Evolutionary conservation across 139 green algal genomes (phyloP), one percentile per base, ranked within the genome.

Genomic region (Ettlia oleoabundans): DNA sequence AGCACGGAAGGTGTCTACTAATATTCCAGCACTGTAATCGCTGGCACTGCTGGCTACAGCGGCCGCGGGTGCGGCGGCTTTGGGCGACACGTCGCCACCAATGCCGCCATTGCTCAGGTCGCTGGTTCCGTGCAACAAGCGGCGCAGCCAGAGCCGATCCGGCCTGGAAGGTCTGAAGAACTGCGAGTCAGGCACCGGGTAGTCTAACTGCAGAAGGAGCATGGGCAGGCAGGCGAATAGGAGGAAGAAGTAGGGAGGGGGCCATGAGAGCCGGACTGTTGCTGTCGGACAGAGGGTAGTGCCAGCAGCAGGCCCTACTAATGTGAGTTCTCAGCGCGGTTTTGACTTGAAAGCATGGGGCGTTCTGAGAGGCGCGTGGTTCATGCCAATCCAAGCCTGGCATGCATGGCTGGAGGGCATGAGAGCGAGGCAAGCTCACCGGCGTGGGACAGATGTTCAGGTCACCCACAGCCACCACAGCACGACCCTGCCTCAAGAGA

Each of bases 381-480:
- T n/a, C n/a, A n/a, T n/a, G n/a, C n/a, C n/a, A n/a, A n/a, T n/a
- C n/a, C n/a, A n/a, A n/a, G 47, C 47, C 47, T 58, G 47, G 13
- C 15, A 24, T 58, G 47, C 13, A 10, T 58, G 47, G 13, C 10
- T 58, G 47, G 10, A 15, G 4, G 22, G 19, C 15, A 37, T 28
- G 28, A 6, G 24, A 41, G 68, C 24, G 18, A 61, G 26, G 26
- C 5, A 40, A 15, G 40, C 74, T 71, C 58, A 81, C 75, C 10
- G 80, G 75, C 0, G 58, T 13, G 0, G 86, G 87, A 6, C 75
- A 68, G 72, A 97, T 94, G 90, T 97, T 97, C 53, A 95, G 86
- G 82, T 97, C 94, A 0, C 93, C 93, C 10, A 90, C 81, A 7
- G 90, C 62, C 32, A 96, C 37, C 43, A 95, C 89, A 4, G 81